phyloP scores from a whole-genome alignment of 2,329 filamentous ascomycete genomes.

The Curvularia sp. region DNA sequence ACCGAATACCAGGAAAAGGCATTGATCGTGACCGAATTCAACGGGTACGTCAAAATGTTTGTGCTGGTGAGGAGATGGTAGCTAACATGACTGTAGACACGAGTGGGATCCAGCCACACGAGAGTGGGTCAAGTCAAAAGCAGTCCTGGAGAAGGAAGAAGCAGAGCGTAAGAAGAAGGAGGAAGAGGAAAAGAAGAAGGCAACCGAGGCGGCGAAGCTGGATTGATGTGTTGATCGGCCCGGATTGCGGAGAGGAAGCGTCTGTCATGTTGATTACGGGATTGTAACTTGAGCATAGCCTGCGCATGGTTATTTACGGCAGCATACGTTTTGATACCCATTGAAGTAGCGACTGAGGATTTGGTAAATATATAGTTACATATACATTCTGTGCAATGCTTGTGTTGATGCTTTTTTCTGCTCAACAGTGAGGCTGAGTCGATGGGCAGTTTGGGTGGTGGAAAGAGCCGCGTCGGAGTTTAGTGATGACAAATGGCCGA shows the following conservation, averaged over 20 bases:
- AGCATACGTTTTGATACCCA: slow-evolving; percentile 32
- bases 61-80: background rate
- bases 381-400: background rate
- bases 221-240: slow-evolving; percentile 31
- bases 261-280: slow-evolving; percentile 3
- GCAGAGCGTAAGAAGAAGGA: slow-evolving; percentile 17
- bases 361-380: background rate
- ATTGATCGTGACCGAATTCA: slow-evolving; percentile 65
- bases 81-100: slow-evolving; percentile 57
- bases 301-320: slow-evolving; percentile 7
- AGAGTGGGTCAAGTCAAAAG: slow-evolving; percentile 62
- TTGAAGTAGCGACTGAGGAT: slow-evolving; percentile 1
- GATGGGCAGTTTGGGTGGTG: background rate
- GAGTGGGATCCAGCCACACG: slow-evolving; percentile 64
- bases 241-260: slow-evolving; percentile 4
- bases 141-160: slow-evolving; percentile 10
- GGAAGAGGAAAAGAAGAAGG: slow-evolving; percentile 22
- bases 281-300: slow-evolving; percentile 11
- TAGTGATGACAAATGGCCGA: slow-evolving; percentile 46
- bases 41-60: slow-evolving; percentile 56
- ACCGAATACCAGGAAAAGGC: slow-evolving; percentile 71
- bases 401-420: background rate
- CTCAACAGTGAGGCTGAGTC: background rate
- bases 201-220: slow-evolving; percentile 23
- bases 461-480: slow-evolving; percentile 2